Percentiles rank a stretch among this genome's conserved stretches.
These are phyloP conservation scores for Aspergillus floridensis DNA, from an alignment of 2,329 filamentous ascomycete species.

Conservation along the genomic window DNA sequence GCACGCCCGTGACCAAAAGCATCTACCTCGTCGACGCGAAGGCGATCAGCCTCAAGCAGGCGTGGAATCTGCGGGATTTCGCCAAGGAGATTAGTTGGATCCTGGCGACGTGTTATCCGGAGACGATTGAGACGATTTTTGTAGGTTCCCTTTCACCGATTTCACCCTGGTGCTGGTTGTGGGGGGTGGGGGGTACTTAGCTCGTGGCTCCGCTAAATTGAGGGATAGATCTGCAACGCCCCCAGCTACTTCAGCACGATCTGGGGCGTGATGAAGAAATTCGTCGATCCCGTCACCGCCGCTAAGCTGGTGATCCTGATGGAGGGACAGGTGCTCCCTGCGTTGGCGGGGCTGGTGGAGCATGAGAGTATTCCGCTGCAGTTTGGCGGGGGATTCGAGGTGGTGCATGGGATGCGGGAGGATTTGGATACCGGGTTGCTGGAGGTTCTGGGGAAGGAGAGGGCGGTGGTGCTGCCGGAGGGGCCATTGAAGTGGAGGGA, in stretches of 20 bases:
- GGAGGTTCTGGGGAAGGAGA: not conserved
- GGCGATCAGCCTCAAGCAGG: constrained; percentile 20
- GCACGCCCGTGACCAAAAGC: constrained; percentile 18
- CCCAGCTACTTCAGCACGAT: constrained; percentile 23
- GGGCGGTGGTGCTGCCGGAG: constrained; percentile 4
- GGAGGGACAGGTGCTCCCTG: constrained; percentile 13
- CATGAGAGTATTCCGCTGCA: constrained; percentile 19
- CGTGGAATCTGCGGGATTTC: constrained; percentile 21
- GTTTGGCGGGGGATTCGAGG: constrained; percentile 21
- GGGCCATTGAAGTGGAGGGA: constrained; percentile 24
- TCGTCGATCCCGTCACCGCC: constrained; percentile 26
- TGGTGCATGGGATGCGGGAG: constrained; percentile 21
- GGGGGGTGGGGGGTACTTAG: no score
- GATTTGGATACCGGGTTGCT: constrained; percentile 16
- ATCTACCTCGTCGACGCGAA: constrained; percentile 25
- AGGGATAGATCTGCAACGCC: constrained; percentile 24
- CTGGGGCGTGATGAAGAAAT: constrained; percentile 25
- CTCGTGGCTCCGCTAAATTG: no score
- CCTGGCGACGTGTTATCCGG: constrained; percentile 28
- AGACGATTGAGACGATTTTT: constrained; percentile 23
- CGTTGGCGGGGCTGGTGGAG: constrained; percentile 17
- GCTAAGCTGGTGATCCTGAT: constrained; percentile 23
- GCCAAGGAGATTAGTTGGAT: constrained; percentile 23
- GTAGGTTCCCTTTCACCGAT: constrained; percentile 8
- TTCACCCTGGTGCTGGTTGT: no score